These are phyloP conservation scores for Brasilioporus rufonigricans DNA, from an alignment of 768 basidiomycete species.

Conservation along the genomic window DNA sequence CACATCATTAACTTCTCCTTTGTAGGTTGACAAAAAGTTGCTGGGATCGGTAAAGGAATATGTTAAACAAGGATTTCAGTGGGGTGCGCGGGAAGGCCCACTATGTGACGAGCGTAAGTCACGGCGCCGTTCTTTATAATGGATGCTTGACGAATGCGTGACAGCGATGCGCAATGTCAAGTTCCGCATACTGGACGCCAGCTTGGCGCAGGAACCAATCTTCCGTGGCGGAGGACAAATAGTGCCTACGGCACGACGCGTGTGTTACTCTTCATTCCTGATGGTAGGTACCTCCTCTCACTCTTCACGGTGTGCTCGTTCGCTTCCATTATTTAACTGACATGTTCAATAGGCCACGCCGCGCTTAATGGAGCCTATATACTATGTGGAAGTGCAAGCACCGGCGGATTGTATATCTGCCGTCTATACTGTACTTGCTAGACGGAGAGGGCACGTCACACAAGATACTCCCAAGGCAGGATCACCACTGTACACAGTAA, in stretches of 20 bases:
- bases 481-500: conserved; percentile 96
- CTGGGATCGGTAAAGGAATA: conserved; percentile 88
- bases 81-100: conserved; percentile 97
- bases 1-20: not conserved
- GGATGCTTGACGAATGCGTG: not conserved
- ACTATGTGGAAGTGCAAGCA: conserved; percentile 99
- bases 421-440: conserved; percentile 97
- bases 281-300: conserved; percentile 62
- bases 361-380: conserved; percentile 94
- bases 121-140: not conserved
- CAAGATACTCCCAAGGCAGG: conserved; percentile 98
- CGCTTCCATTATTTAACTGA: not conserved
- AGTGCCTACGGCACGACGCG: conserved; percentile 96
- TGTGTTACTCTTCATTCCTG: conserved; percentile 98
- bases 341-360: conserved; percentile 74
- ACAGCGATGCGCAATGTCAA: conserved; percentile 98
- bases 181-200: conserved; percentile 92
- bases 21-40: conserved; percentile 88
- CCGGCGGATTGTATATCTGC: conserved; percentile 98
- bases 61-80: conserved; percentile 99
- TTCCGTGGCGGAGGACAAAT: conserved; percentile 98
- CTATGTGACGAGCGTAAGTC: conserved; percentile 96
- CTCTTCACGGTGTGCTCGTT: conserved; percentile 4
- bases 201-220: conserved; percentile 91
- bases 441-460: conserved; percentile 98